Conservation (phyloP, 257 asterid species). For the Voacanga thouarsii region DNA sequence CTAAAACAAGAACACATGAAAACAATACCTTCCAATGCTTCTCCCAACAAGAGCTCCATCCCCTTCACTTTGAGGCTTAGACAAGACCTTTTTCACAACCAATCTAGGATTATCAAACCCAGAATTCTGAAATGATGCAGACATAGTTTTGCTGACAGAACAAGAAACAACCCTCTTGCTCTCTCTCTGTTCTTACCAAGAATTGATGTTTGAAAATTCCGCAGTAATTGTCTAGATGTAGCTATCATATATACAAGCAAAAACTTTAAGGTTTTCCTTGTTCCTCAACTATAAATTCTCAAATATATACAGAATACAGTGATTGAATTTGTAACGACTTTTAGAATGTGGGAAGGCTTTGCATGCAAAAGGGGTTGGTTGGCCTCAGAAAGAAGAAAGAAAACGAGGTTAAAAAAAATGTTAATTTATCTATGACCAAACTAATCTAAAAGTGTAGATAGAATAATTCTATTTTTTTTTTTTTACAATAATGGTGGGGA, state of each 20-base stretch:
- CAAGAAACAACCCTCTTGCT: neutral
- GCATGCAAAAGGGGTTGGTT: neutral
- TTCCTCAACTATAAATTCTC: neutral
- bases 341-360: neutral
- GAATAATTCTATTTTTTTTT: too few relatives aligned
- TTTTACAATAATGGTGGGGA: too few relatives aligned
- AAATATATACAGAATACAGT: neutral
- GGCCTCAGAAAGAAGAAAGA: neutral
- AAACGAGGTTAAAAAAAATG: too few relatives aligned
- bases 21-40: constrained; percentile 82
- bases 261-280: neutral
- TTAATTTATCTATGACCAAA: too few relatives aligned
- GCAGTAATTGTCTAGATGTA: constrained; percentile 21
- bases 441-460: too few relatives aligned
- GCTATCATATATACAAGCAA: constrained; percentile 35
- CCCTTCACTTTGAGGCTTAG: constrained; percentile 75
- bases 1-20: neutral
- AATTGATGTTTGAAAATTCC: constrained; percentile 23
- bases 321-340: neutral
- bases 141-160: constrained; percentile 34
- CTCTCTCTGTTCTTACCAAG: constrained; percentile 12
- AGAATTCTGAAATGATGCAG: constrained; percentile 34
- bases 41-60: constrained; percentile 78
- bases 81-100: constrained; percentile 58
- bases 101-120: constrained; percentile 63